These are phyloP conservation scores for Penicillium concentricum DNA, from an alignment of 2,329 filamentous ascomycete genomes.

Conservation along the genomic window DNA sequence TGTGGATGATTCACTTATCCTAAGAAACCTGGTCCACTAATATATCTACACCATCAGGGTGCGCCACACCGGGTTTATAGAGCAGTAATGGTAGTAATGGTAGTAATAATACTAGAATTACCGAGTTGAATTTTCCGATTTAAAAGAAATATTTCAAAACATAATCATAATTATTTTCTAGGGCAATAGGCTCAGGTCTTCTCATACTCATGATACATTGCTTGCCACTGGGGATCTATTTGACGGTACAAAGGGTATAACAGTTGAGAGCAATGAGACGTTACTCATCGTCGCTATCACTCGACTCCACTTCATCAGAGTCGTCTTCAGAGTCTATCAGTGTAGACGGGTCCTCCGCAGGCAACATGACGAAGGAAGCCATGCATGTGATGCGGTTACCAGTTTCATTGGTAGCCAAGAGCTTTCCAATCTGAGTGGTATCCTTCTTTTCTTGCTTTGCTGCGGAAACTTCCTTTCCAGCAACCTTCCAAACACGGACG, in stretches of 20 bases:
- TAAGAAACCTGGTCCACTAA: neutral
- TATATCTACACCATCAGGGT: neutral
- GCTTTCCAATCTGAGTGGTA: slow-evolving; percentile 56
- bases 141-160: neutral
- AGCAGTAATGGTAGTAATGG: neutral
- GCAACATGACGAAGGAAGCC: slow-evolving; percentile 80
- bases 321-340: slow-evolving; percentile 58
- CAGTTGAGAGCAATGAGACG: slow-evolving; percentile 10
- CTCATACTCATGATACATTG: slow-evolving; percentile 16
- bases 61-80: neutral
- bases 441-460: slow-evolving; percentile 19
- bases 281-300: slow-evolving; percentile 33
- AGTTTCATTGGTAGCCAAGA: slow-evolving; percentile 79
- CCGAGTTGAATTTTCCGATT: neutral
- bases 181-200: neutral
- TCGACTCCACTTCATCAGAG: slow-evolving; percentile 31
- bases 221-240: slow-evolving; percentile 6
- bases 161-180: neutral
- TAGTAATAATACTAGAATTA: no score
- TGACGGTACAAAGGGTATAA: slow-evolving; percentile 28
- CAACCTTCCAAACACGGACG: slow-evolving; percentile 72
- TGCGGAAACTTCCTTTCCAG: slow-evolving; percentile 28
- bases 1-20: neutral
- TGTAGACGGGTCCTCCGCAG: slow-evolving; percentile 54
- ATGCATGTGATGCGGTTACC: slow-evolving; percentile 87